Conservation (phyloP, 2,329 filamentous ascomycete genomes). For the Xylariales sp. region DNA sequence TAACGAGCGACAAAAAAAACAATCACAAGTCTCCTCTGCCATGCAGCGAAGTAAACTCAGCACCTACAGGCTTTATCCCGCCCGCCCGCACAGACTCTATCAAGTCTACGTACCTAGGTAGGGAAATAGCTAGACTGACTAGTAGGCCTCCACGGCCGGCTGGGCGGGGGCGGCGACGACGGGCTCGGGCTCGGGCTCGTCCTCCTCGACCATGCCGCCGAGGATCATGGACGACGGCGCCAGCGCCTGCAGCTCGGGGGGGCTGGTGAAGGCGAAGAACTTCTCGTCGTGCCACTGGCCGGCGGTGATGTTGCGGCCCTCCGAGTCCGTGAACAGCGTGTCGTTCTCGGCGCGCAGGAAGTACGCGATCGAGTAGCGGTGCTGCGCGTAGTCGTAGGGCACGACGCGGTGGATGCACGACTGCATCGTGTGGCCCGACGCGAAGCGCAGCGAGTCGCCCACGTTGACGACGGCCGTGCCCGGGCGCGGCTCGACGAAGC, state of each 20-base stretch:
- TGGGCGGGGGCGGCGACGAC: constrained; percentile 36
- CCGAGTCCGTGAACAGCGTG: constrained; percentile 65
- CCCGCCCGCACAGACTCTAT: too few species aligned
- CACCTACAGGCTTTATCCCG: neutral
- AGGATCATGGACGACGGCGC: constrained; percentile 62
- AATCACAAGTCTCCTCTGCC: neutral
- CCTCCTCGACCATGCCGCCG: constrained; percentile 61
- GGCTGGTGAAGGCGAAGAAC: constrained; percentile 62
- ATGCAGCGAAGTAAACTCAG: neutral
- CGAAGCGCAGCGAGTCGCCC: constrained; percentile 69
- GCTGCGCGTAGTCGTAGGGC: constrained; percentile 62
- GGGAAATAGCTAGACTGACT: constrained; percentile 1
- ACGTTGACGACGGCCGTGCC: constrained; percentile 68
- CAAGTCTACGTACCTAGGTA: too few species aligned
- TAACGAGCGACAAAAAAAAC: constrained; percentile 26
- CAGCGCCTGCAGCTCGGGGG: constrained; percentile 58
- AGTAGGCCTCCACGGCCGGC: constrained; percentile 43
- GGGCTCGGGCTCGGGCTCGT: constrained; percentile 28
- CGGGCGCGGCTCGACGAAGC: constrained; percentile 63
- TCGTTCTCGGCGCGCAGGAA: constrained; percentile 68
- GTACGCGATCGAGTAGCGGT: constrained; percentile 70
- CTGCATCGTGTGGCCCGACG: constrained; percentile 63
- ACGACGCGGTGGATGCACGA: constrained; percentile 69
- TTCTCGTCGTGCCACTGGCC: constrained; percentile 67
- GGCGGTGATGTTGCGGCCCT: constrained; percentile 65